Base-by-base conservation (phyloP, 352 stramenopile genomes). In the Pythium graminicola region DNA sequence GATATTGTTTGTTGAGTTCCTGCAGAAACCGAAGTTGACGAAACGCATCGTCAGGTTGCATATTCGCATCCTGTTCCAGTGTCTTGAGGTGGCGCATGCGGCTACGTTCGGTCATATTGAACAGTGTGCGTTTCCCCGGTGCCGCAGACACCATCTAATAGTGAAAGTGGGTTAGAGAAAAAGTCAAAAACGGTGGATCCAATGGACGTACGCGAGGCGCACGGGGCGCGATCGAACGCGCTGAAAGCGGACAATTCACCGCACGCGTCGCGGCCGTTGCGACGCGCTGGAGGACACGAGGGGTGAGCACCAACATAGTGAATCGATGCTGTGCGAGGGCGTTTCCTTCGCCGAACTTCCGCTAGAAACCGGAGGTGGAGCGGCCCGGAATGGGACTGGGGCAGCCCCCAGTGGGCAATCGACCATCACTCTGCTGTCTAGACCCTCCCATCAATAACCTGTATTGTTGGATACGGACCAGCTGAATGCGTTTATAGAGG, bases 1-100 rank as follows among this genome's bases (percentile, higher is more conserved):
- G 84, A 53, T 93, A 89, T 51, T 78, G 71, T 47, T 89, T 86
- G 73, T 95, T 95, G 11, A 95, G 79, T 31, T 89, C 80, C 66
- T 92, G 81, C 35, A 95, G 50, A 51, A 95, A 91, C 20, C 84
- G 83, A 50, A 89, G 59, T 50, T 95, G 84, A 11, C 74, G 68
- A 64, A 72, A 85, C 33, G 81, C 50, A 54, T 95, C 82, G 8
- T 90, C 79, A 0, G 81, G 79, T 24, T 76, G 65, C 46, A 70
- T 56, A 57, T 95, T 93, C 54, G 84, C 84, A 38, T 86, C 70
- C 50, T 92, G 73, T 52, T 95, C 81, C 40, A 95, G 66, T 58
- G 66, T 67, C 73, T 95, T 95, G 42, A 94, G 71, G 27, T 89
- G 76, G 47, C 87, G 88, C 45, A 86, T 77, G 48, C 86, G 87